phyloP scores from a whole-genome alignment of 371 early-diverging fungal genomes.

The Lichtheimia hyalospora region DNA sequence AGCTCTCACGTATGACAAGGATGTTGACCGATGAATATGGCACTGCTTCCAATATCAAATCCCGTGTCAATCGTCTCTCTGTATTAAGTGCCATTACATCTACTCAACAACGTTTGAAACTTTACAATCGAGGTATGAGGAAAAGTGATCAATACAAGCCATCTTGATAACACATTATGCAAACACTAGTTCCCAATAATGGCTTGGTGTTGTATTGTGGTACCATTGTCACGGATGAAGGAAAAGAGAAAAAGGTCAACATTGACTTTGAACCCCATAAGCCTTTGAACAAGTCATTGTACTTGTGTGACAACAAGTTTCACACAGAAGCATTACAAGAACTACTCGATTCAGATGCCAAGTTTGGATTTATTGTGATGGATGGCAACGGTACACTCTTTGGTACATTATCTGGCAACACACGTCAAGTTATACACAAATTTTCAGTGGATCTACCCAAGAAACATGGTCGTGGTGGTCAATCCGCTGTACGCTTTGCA shows the following conservation, averaged over 20 bases:
- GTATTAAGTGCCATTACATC: constrained; percentile 99
- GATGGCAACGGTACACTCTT: constrained; percentile 99
- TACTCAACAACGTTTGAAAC: constrained; percentile 97
- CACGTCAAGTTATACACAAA: constrained; percentile 95
- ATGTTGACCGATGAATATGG: constrained; percentile 99
- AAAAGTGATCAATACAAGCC: neutral
- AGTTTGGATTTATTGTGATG: constrained; percentile 99
- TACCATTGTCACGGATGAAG: constrained; percentile 97
- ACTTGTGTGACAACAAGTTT: constrained; percentile 99
- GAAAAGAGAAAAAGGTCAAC: constrained; percentile 99
- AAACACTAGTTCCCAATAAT: constrained; percentile 83
- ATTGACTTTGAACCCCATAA: constrained; percentile 99
- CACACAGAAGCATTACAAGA: constrained; percentile 96
- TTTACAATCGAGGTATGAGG: constrained; percentile 76
- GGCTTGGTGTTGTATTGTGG: constrained; percentile 97
- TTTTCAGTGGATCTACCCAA: constrained; percentile 98
- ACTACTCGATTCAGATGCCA: constrained; percentile 94
- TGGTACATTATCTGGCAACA: constrained; percentile 97
- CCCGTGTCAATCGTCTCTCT: constrained; percentile 98
- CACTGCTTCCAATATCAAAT: constrained; percentile 99
- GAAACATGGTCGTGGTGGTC: constrained; percentile 99
- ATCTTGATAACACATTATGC: neutral
- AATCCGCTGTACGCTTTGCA: constrained; percentile 99
- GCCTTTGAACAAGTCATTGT: constrained; percentile 99
- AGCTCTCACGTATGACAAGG: constrained; percentile 88